Conservation (phyloP, 305 asterid genomes). For the Fraxinus sp. region DNA sequence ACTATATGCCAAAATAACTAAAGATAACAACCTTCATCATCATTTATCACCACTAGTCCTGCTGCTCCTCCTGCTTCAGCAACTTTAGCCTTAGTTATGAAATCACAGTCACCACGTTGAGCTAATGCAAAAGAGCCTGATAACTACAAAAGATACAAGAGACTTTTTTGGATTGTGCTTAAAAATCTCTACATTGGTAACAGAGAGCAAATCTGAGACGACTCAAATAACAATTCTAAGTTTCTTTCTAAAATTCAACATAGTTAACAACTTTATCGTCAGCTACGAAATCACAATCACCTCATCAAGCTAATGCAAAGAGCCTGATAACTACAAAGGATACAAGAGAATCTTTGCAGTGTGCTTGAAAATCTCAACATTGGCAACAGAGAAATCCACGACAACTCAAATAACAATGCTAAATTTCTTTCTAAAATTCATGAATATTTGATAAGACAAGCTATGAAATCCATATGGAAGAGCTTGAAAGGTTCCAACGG, state of each 20-base stretch:
- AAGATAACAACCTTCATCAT: constrained; percentile 63
- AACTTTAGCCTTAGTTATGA: constrained; percentile 68
- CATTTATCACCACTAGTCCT: constrained; percentile 75
- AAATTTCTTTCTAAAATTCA: neutral
- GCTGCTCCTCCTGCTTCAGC: constrained; percentile 85
- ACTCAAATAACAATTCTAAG: constrained; percentile 6
- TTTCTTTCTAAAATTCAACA: neutral
- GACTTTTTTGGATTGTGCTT: constrained; percentile 12
- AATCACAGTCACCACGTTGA: constrained; percentile 84
- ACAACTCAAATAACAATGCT: neutral
- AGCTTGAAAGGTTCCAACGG: constrained; percentile 13
- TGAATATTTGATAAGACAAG: constrained; percentile 1
- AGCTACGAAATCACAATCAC: constrained; percentile 3
- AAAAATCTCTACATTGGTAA: constrained; percentile 4
- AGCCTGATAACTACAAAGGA: neutral
- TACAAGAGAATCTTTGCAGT: constrained; percentile 5
- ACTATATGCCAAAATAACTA: constrained; percentile 29
- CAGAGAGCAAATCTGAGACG: neutral
- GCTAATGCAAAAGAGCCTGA: constrained; percentile 68
- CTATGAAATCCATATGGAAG: constrained; percentile 13
- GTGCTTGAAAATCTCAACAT: constrained; percentile 12
- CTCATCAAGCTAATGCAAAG: neutral
- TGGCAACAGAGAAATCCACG: neutral
- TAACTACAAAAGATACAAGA: constrained; percentile 48
- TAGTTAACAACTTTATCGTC: neutral